Conservation (phyloP, 2,329 filamentous ascomycete species). For the Colletotrichum liaoningense region DNA sequence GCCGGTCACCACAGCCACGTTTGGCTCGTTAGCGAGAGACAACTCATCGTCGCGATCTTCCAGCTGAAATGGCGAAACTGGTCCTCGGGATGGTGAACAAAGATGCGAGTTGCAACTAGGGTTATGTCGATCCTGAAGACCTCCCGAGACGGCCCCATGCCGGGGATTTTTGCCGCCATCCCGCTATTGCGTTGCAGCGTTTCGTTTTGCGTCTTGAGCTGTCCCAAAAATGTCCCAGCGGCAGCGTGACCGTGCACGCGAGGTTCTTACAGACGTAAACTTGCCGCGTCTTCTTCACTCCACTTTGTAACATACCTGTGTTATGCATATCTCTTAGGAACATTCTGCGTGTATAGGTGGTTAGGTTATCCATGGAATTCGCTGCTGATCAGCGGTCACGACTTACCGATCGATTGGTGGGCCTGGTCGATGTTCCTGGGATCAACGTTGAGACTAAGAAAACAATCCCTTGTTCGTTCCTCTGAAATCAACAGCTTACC, state of each 20-base stretch:
- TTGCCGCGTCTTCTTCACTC: not conserved
- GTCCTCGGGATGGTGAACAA: not conserved
- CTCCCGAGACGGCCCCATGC: slow-evolving; percentile 7
- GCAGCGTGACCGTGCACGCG: not conserved
- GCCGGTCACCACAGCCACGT: not conserved
- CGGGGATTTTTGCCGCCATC: slow-evolving; percentile 2
- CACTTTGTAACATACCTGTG: not conserved
- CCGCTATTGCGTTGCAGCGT: slow-evolving; percentile 13
- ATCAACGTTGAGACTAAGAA: not conserved
- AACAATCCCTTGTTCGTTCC: not conserved
- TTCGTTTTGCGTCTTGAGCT: slow-evolving; percentile 17
- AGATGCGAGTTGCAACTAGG: not conserved
- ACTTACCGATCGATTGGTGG: not conserved
- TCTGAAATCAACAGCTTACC: not conserved
- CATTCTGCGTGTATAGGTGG: not conserved
- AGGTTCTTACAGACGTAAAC: not conserved
- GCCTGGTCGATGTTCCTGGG: not conserved
- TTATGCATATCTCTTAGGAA: not conserved
- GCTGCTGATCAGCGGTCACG: not conserved
- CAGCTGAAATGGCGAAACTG: not conserved
- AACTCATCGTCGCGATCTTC: not conserved
- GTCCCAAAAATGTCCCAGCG: not conserved
- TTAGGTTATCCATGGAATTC: not conserved
- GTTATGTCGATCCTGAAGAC: slow-evolving; percentile 12
- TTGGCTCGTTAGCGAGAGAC: not conserved